Conservation (phyloP, 2,329 filamentous ascomycete genomes). For the Phaeomoniella chlamydospora region DNA sequence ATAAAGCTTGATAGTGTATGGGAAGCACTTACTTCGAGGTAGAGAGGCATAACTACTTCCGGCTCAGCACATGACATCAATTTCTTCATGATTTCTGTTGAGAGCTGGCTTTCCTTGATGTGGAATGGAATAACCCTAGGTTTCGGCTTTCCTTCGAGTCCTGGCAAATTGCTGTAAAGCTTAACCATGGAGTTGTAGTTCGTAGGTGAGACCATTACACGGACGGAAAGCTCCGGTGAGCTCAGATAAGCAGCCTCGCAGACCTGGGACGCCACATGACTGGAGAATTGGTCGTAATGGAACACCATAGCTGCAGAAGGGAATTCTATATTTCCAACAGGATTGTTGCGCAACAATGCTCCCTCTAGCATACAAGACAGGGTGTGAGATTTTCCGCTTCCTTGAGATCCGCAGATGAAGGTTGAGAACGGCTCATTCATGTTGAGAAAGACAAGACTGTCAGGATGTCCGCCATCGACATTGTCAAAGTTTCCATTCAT, state of each 20-base stretch:
- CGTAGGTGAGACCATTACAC: constrained; percentile 36
- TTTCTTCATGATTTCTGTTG: constrained; percentile 36
- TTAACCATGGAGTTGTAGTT: constrained; percentile 27
- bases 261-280: constrained; percentile 16
- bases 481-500: neutral
- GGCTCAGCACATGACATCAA: constrained; percentile 37
- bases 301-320: constrained; percentile 41
- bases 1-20: neutral
- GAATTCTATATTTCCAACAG: constrained; percentile 37
- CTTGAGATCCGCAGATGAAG: constrained; percentile 51
- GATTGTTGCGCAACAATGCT: constrained; percentile 25
- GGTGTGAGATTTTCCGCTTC: constrained; percentile 48
- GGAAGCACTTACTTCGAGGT: constrained; percentile 24
- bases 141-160: constrained; percentile 12
- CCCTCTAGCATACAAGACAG: constrained; percentile 41
- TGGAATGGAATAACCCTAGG: constrained; percentile 30
- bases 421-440: constrained; percentile 40
- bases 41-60: constrained; percentile 30
- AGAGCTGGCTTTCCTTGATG: constrained; percentile 33
- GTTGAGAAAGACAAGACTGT: constrained; percentile 25
- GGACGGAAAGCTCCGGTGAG: constrained; percentile 30
- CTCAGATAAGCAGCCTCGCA: constrained; percentile 45
- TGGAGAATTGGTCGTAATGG: constrained; percentile 46
- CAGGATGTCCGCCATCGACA: neutral
- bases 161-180: constrained; percentile 18